Evolutionary conservation across 768 basidiomycete genomes (phyloP), one percentile per base, ranked within the genome.

Genomic region (Mycena indigotica): DNA sequence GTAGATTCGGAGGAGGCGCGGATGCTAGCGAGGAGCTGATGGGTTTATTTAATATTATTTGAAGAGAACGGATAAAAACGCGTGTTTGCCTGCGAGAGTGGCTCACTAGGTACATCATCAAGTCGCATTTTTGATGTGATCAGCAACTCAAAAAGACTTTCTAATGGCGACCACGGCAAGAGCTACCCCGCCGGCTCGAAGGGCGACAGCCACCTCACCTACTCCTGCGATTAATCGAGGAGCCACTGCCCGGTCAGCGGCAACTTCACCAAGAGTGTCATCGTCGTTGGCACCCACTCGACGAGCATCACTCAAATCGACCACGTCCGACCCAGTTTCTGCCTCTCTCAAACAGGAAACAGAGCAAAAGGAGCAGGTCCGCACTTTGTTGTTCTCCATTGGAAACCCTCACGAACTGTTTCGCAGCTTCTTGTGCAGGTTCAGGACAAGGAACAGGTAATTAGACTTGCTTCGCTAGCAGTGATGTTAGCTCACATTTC

Each of bases 351-450:
- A 85, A 70, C 80, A 84, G 50, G 91, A 93, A 70, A 89, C 87
- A 15, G 89, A 92, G 62, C 81, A 86, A 66, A 93, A 89, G 72
- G 91, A 93, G 70, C 84, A 88, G 77, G 91, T 87, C 66, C 56
- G 81, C 70, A 25, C 41, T 40, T 17, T 62, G 29, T 58, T 58
- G 29, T 28, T 56, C 35, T 49, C 50, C n/a, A n/a, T n/a, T 51
- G 54, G 56, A 30, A 30, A 15, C 50, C 24, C 41, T 32, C 50
- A 52, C 39, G 53, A 56, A 45, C 45, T 60, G 23, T 32, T 50
- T 54, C 52, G 40, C 51, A 93, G 91, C 84, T 93, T 62, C 79
- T 92, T 53, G 74, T 91, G 10, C 85, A 88, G 64, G 62, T 93
- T 25, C 90, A 93, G 71, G 82, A 89, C 69, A 93, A 89, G 69